Evolutionary conservation across 2,329 filamentous ascomycete species (phyloP), one percentile per base, ranked within the genome.

Genomic region (Penicillium psychrosexuale): DNA sequence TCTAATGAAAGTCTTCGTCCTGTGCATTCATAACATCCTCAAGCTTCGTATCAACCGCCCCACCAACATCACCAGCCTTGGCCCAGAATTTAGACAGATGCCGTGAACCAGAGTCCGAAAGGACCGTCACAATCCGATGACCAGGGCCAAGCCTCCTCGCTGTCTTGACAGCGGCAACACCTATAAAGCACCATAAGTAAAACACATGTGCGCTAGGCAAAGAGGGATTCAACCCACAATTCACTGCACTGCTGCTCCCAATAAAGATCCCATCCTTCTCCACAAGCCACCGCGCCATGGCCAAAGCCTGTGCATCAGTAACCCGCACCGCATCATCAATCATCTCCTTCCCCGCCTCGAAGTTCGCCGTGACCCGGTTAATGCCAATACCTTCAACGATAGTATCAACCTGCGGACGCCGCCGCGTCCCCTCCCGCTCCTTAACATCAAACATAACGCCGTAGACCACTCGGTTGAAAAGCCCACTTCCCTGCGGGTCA

Each of bases 311-410:
- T 47, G 85, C 84, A 72, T 99, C 95, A 3, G 85, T 90, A 13
- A 99, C 91, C 56, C 87, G 84, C 36, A 97, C 85, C 3, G 94
- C 93, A 74, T 97, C 91, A 71, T 97, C 91, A 50, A 99, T 84
- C 52, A 97, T 75, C 67, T 93, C 87, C 61, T 90, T 81, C 0
- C 93, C 94, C 28, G 86, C 87, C 70, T 96, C 90, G 61, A 99
- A 94, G 72, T 97, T 99, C 50, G 85, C 83, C 1, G 94, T 99
- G n/a, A 96, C 81, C 2, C 94, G 86, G 70, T 96, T 99, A 72
- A 97, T 89, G 1, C 94, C 94, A 61, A 99, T 90, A 1, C 94
- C 94, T 75, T 99, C 95, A 28, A 99, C 91, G 61, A 99, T 90
- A 5, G 88, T 92, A 77, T 99, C 95, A 49, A 99, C 91, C 75